Evolutionary conservation across 2,329 filamentous ascomycete genomes (phyloP).

Genomic region (Ophiostoma himal-ulmi): DNA sequence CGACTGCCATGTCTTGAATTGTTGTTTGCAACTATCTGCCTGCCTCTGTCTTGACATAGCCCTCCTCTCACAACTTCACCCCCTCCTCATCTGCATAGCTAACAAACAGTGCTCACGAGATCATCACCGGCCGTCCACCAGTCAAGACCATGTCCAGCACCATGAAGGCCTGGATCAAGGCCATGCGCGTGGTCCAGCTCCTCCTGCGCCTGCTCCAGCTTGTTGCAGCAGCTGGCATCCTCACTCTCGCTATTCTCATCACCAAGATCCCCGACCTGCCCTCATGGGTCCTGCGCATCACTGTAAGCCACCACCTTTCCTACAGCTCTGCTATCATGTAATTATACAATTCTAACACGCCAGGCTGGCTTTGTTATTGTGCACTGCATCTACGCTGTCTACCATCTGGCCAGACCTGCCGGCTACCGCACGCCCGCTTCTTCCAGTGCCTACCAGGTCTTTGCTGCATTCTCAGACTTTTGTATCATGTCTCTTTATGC

Average conservation of each 20-base stretch:
- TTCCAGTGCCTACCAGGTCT: conserved; percentile 83
- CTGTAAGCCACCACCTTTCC: conserved; percentile 47
- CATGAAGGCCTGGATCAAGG: conserved; percentile 66
- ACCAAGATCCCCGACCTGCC: conserved; percentile 58
- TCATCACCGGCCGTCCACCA: conserved; percentile 56
- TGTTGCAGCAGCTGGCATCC: conserved; percentile 61
- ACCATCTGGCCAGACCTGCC: conserved; percentile 67
- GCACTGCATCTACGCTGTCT: conserved; percentile 71
- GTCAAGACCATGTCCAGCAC: conserved; percentile 62
- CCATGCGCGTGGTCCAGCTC: conserved; percentile 63
- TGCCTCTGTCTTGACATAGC: neutral
- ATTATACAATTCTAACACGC: neutral
- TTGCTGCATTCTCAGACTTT: conserved; percentile 67
- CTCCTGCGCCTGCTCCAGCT: conserved; percentile 61
- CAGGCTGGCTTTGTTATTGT: conserved; percentile 71
- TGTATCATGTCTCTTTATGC: conserved; percentile 50
- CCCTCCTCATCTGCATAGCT: neutral
- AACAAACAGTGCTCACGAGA: conserved; percentile 50
- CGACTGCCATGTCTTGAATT: neutral
- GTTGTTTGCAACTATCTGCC: neutral
- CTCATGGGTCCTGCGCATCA: conserved; percentile 70
- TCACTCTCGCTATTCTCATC: conserved; percentile 73
- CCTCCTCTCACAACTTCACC: too few species aligned
- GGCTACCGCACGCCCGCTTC: conserved; percentile 69
- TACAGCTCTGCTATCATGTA: too few species aligned